A percentile compares a stretch with the other conserved stretches of the same genome.
These are phyloP conservation scores for Umbelopsis vinacea DNA, from an alignment of 192 early-diverging fungal species.

Conservation along the genomic window DNA sequence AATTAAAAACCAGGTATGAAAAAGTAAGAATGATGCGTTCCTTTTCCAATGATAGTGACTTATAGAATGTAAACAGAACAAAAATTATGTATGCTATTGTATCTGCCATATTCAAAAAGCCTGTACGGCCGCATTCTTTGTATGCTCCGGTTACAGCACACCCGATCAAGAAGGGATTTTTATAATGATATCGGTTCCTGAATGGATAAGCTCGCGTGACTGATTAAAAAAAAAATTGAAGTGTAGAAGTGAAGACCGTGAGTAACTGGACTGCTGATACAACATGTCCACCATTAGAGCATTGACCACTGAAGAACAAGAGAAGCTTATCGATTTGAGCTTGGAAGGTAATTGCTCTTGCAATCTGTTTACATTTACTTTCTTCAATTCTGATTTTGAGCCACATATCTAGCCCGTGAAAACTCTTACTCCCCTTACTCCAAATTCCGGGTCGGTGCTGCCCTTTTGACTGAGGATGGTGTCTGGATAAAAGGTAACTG, in stretches of 20 bases:
- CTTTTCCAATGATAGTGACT: not conserved
- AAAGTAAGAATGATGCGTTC: not conserved
- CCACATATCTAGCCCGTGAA: constrained; percentile 57
- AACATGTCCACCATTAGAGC: constrained; percentile 2
- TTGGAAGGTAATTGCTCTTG: constrained; percentile 6
- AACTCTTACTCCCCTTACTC: constrained; percentile 88
- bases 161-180: too few species aligned
- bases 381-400: too few species aligned
- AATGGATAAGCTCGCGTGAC: constrained; percentile 3
- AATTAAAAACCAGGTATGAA: not conserved
- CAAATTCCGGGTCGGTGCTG: constrained; percentile 90
- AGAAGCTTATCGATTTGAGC: constrained; percentile 20
- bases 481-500: constrained; percentile 57
- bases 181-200: not conserved
- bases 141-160: not conserved
- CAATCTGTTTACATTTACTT: too few species aligned
- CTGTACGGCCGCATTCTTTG: not conserved
- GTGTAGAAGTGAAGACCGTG: not conserved
- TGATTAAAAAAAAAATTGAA: not conserved
- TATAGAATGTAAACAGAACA: not conserved
- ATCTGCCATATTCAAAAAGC: not conserved
- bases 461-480: constrained; percentile 71
- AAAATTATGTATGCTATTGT: not conserved
- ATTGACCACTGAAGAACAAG: constrained; percentile 10
- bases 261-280: not conserved